These are phyloP conservation scores for Handroanthus guayacan DNA, from an alignment of 257 asterid species.

Conservation along the genomic window DNA sequence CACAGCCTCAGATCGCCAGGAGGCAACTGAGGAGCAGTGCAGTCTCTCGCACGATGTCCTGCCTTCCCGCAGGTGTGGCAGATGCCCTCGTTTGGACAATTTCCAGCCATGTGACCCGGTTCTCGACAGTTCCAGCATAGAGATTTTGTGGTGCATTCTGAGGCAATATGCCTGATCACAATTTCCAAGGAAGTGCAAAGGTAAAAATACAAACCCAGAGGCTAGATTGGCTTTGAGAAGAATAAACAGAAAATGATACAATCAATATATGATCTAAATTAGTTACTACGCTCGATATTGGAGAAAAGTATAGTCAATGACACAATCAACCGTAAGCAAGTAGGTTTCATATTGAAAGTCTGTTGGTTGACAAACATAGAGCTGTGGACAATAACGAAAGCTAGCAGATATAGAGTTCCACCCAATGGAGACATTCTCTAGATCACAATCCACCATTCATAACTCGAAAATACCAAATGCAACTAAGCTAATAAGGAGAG, in stretches of 20 bases:
- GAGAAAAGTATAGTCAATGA: constrained; percentile 7
- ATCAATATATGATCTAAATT: background rate
- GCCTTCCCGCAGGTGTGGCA: constrained; percentile 89
- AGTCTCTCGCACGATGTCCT: constrained; percentile 81
- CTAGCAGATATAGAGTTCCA: background rate
- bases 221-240: background rate
- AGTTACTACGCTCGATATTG: background rate
- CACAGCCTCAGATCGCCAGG: constrained; percentile 83
- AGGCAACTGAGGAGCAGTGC: constrained; percentile 58
- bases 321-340: constrained; percentile 2
- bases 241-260: background rate
- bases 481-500: background rate
- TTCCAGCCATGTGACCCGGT: constrained; percentile 85
- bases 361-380: background rate
- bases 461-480: constrained; percentile 12
- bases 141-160: constrained; percentile 80
- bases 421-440: background rate
- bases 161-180: constrained; percentile 71
- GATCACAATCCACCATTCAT: constrained; percentile 12
- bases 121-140: constrained; percentile 91
- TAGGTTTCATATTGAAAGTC: background rate
- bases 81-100: constrained; percentile 79
- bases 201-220: constrained; percentile 24
- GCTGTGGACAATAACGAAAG: background rate
- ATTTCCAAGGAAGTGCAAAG: constrained; percentile 27